A percentile compares a stretch with the other conserved stretches of the same genome.
Conservation (phyloP, 148 eudicot genomes). For the Oxyria digyna region DNA sequence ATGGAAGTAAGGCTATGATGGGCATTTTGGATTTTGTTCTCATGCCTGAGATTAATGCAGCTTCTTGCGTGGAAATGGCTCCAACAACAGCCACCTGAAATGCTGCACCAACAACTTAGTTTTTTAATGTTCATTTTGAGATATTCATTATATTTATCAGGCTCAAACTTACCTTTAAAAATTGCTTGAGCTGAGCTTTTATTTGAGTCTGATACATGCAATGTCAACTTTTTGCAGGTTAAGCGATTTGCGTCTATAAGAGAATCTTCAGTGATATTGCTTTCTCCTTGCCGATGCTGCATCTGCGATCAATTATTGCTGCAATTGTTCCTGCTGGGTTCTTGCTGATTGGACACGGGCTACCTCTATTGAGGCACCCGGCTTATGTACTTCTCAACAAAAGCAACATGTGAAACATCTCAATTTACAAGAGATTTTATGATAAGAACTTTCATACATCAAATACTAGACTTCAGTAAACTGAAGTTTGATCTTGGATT, state of each 20-base stretch:
- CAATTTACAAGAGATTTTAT: background rate
- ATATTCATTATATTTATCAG: background rate
- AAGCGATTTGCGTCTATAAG: background rate
- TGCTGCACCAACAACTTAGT: background rate
- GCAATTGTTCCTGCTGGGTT: background rate
- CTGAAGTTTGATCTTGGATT: background rate
- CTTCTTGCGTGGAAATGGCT: background rate
- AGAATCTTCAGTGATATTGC: conserved; percentile 2
- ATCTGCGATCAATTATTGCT: background rate
- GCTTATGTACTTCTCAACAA: background rate
- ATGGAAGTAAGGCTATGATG: conserved; percentile 2
- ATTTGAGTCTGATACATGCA: background rate
- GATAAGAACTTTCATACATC: background rate
- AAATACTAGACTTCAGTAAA: background rate
- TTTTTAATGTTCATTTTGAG: background rate
- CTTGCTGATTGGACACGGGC: background rate
- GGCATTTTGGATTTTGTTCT: background rate
- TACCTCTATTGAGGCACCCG: background rate
- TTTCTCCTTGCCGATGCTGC: conserved; percentile 1
- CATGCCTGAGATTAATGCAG: background rate
- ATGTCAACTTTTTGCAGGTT: background rate
- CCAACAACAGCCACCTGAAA: background rate
- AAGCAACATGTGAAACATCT: background rate
- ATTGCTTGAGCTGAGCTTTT: background rate
- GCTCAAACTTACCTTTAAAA: background rate